A percentile compares a stretch with the other conserved stretches of the same genome.
Conservation (phyloP, 192 early-diverging fungal genomes). For the Paraglomus brasilianum region DNA sequence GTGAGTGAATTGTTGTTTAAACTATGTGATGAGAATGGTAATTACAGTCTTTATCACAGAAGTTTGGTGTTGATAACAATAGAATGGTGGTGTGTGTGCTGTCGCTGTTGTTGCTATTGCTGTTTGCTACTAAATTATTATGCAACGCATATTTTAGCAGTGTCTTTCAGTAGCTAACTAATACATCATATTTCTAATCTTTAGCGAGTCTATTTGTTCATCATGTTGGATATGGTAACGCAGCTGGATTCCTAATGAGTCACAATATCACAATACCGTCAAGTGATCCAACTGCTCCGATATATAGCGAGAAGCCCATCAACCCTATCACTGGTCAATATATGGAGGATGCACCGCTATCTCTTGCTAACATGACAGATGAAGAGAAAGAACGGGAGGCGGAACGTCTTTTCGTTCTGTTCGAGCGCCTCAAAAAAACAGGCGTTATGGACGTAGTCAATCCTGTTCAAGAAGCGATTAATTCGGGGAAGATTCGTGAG, state of each 20-base stretch:
- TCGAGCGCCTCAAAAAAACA: slow-evolving; percentile 89
- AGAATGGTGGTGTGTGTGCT: background rate
- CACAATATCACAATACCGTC: slow-evolving; percentile 60
- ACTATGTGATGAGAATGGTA: slow-evolving; percentile 71
- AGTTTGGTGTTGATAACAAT: background rate
- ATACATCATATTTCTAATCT: slow-evolving; percentile 2
- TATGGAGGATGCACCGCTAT: slow-evolving; percentile 43
- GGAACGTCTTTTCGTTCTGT: slow-evolving; percentile 87
- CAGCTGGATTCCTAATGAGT: slow-evolving; percentile 85
- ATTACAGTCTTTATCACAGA: background rate
- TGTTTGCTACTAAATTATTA: background rate
- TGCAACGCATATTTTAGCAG: no score
- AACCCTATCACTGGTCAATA: slow-evolving; percentile 93
- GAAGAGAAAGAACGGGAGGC: slow-evolving; percentile 97
- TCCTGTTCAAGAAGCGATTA: slow-evolving; percentile 58
- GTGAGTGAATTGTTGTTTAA: slow-evolving; percentile 66
- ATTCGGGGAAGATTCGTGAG: slow-evolving; percentile 27
- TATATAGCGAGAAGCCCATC: slow-evolving; percentile 35
- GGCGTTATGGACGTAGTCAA: slow-evolving; percentile 85
- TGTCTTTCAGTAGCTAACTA: no score
- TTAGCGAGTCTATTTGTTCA: slow-evolving; percentile 61
- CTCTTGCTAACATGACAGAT: slow-evolving; percentile 84
- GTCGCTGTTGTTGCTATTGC: background rate
- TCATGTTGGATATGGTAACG: slow-evolving; percentile 91
- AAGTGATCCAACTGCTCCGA: background rate